Evolutionary conservation across 1,284 basidiomycete genomes (phyloP).

Genomic region (Thecaphora frezii): DNA sequence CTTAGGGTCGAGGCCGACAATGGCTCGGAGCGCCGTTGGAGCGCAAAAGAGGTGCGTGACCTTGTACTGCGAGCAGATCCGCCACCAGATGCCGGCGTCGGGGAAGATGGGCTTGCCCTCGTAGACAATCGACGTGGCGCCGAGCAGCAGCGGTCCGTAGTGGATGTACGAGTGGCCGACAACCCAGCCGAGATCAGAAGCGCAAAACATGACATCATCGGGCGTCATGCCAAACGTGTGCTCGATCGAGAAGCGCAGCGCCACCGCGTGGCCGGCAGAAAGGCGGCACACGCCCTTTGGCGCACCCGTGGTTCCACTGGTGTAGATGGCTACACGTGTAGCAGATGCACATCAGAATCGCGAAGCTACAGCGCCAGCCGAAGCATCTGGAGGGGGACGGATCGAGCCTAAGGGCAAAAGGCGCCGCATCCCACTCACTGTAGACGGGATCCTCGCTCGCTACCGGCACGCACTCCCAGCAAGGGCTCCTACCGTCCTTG

Average conservation of each 20-base stretch:
- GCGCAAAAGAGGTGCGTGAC: conserved; percentile 49
- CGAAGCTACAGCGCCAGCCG: too few relatives aligned
- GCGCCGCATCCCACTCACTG: conserved; percentile 5
- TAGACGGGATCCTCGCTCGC: conserved; percentile 47
- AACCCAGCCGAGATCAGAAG: conserved; percentile 46
- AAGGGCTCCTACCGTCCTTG: conserved; percentile 23
- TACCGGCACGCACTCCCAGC: conserved; percentile 43
- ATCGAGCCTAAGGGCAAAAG: conserved; percentile 5
- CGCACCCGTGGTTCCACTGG: conserved; percentile 48
- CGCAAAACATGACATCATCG: conserved; percentile 42
- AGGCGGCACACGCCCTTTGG: conserved; percentile 52
- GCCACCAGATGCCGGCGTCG: conserved; percentile 54
- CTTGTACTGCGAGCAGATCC: conserved; percentile 33
- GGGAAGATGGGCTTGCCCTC: conserved; percentile 56
- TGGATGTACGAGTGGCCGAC: conserved; percentile 43
- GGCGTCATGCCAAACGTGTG: conserved; percentile 44
- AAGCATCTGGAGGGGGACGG: too few relatives aligned
- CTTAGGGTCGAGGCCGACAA: conserved; percentile 47
- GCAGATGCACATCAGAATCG: too few relatives aligned
- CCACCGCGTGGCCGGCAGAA: conserved; percentile 49
- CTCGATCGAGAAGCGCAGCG: conserved; percentile 48
- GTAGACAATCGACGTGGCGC: conserved; percentile 49
- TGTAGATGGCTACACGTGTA: conserved; percentile 18
- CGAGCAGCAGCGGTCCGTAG: conserved; percentile 51
- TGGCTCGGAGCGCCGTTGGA: conserved; percentile 49